Base-by-base conservation (phyloP, 495 filamentous ascomycete species). In the Aspergillus panamensis region DNA sequence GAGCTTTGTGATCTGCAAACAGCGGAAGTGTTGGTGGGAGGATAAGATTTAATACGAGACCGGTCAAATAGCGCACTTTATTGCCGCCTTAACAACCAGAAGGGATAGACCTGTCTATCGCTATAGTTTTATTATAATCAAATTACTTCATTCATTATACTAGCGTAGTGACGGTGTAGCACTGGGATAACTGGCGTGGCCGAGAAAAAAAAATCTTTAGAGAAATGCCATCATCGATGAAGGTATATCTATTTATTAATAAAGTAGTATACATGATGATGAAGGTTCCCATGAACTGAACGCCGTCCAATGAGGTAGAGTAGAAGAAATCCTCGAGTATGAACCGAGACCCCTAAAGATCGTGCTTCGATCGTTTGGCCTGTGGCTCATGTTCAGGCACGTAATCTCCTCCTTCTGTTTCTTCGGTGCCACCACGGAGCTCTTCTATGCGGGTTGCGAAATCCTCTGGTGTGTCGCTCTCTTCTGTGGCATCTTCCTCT, bases 341-440 rank as follows among this genome's bases (percentile, higher is more conserved):
- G 37, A 14, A 40, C 3, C 16, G 16, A 12, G 37, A 40, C 16
- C 14, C 3, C 52, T 42, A 48, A 44, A 45, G 37, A 55, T 58
- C 45, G 8, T 58, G 44, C 51, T 49, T 61, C 21, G 53, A 51
- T 35, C 62, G 62, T 54, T 66, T 69, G 13, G 35, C 8, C 17
- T 51, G 21, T 1, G 44, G 37, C 33, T 62, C 62, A 21, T 39
- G 1, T 3, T 35, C 50, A 33, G 61, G 65, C 6, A 35, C 17
- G 43, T 68, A 70, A 55, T 70, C 65, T 6, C 64, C 65, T 9
- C 52, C 55, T 44, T 64, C 61, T 3, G 61, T 60, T 42, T 67
- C 67, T 35, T 67, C 64, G 4, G 64, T 69, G 5, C 65, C 67
- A 5, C 67, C 62, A 0, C 62, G 57, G 39, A 66, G 39, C 33